These are phyloP conservation scores for Brassica napus DNA, from an alignment of 345 rosid genomes.

Conservation along the genomic window Da-Ae NC_063443.1:13974001-13974500, in stretches of 20 bases:
- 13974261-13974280: slow-evolving; percentile 32
- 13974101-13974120: slow-evolving; percentile 40
- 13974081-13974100: slow-evolving; percentile 39
- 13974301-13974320: slow-evolving; percentile 32
- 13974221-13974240: slow-evolving; percentile 63
- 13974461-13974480: not conserved
- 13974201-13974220: slow-evolving; percentile 75
- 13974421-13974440: slow-evolving; percentile 87
- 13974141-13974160: slow-evolving; percentile 36
- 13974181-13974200: slow-evolving; percentile 41
- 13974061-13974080: slow-evolving; percentile 34
- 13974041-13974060: slow-evolving; percentile 39
- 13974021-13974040: slow-evolving; percentile 58
- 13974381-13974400: slow-evolving; percentile 69
- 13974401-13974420: slow-evolving; percentile 90
- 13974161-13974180: slow-evolving; percentile 39
- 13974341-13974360: slow-evolving; percentile 55
- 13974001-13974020: slow-evolving; percentile 73
- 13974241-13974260: slow-evolving; percentile 45
- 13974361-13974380: slow-evolving; percentile 82
- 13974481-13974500: not conserved
- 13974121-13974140: slow-evolving; percentile 42
- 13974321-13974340: slow-evolving; percentile 39
- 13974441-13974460: slow-evolving; percentile 49
- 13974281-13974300: slow-evolving; percentile 36